A percentile compares a stretch with the other conserved stretches of the same genome.
These are phyloP conservation scores for Hygrocybe coccinea DNA, from an alignment of 768 basidiomycete genomes.

Conservation along the genomic window DNA sequence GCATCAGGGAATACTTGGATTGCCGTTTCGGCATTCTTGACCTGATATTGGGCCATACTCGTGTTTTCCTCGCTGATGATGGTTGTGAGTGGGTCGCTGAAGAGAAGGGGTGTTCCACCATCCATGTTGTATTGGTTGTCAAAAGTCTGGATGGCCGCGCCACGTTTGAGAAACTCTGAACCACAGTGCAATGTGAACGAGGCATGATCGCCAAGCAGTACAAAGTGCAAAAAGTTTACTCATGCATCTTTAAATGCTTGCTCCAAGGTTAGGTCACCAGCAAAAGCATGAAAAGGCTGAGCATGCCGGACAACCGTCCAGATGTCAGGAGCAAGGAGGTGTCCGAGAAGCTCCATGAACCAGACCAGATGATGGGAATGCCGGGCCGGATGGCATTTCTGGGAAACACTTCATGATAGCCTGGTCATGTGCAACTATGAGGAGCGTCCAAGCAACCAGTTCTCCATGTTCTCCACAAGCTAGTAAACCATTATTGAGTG, in stretches of 20 bases:
- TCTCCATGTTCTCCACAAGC: slow-evolving; percentile 3
- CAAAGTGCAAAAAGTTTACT: slow-evolving; percentile 2
- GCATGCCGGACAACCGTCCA: background rate
- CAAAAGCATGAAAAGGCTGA: background rate
- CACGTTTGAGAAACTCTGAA: too few species aligned
- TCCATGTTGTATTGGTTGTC: too few species aligned
- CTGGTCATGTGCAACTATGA: slow-evolving; percentile 1
- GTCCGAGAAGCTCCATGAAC: too few species aligned
- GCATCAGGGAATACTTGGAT: background rate
- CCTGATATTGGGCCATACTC: background rate
- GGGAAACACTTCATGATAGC: too few species aligned
- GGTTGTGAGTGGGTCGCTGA: background rate
- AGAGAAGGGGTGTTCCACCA: background rate
- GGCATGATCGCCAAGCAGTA: slow-evolving; percentile 1
- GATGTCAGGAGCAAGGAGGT: background rate
- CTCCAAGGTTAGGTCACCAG: background rate
- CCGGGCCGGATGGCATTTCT: background rate
- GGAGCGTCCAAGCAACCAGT: background rate
- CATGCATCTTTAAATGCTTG: background rate
- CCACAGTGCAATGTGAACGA: too few species aligned
- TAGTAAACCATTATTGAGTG: background rate
- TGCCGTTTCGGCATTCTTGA: background rate
- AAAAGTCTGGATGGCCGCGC: too few species aligned
- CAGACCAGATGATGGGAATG: background rate
- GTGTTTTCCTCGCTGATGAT: background rate